These are phyloP conservation scores for Candida mesenterica DNA, from an alignment of 1,139 yeast species.

Conservation along the genomic window DNA sequence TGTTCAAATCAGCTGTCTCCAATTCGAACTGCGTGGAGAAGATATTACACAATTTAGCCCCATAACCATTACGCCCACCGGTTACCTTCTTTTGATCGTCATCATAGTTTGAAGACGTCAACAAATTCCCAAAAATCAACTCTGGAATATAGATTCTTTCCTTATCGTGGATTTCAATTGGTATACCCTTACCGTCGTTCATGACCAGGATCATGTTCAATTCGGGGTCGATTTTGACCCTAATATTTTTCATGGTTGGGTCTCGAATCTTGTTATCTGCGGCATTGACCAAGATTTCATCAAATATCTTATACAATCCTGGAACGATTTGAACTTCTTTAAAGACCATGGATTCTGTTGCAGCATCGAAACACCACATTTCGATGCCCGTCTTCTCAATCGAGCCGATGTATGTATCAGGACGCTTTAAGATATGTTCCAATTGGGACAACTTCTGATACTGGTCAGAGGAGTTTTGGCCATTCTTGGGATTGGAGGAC, in stretches of 20 bases:
- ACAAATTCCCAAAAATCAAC: constrained; percentile 89
- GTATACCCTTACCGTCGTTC: constrained; percentile 96
- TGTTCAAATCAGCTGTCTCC: constrained; percentile 81
- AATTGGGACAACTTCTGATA: constrained; percentile 92
- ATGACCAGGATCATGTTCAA: constrained; percentile 72
- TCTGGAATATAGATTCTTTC: constrained; percentile 95
- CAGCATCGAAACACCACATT: constrained; percentile 84
- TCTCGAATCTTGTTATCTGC: constrained; percentile 98
- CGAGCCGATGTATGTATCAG: constrained; percentile 97
- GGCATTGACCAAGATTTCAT: constrained; percentile 95
- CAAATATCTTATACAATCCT: constrained; percentile 93
- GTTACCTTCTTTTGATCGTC: constrained; percentile 94
- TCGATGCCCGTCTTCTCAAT: constrained; percentile 76
- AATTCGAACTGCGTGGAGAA: constrained; percentile 84
- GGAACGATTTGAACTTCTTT: constrained; percentile 83
- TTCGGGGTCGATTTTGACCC: constrained; percentile 76
- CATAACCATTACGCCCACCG: constrained; percentile 98
- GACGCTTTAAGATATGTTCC: constrained; percentile 95
- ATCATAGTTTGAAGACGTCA: constrained; percentile 95
- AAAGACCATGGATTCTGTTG: constrained; percentile 68
- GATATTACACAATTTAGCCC: constrained; percentile 91
- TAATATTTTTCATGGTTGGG: constrained; percentile 80
- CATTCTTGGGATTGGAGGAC: too few species aligned
- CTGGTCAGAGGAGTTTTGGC: constrained; percentile 58
- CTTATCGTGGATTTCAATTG: constrained; percentile 88